Conservation (phyloP, 1,139 yeast genomes). For the Debaryomyces nepalensis region DNA sequence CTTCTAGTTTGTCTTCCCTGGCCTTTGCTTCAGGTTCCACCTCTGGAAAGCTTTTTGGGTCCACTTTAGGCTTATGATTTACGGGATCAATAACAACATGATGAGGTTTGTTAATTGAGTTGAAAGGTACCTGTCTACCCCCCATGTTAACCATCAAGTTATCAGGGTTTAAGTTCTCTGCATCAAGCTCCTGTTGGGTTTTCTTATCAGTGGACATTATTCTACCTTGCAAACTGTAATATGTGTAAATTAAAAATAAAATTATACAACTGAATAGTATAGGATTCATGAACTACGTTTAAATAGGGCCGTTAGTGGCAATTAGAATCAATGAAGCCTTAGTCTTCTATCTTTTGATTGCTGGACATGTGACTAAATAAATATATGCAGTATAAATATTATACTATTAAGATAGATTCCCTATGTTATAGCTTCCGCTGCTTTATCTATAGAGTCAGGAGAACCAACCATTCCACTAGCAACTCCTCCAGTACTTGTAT, state of each 20-base stretch:
- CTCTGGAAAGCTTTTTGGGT: slow-evolving; percentile 29
- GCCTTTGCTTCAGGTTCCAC: slow-evolving; percentile 36
- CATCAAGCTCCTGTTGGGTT: slow-evolving; percentile 24
- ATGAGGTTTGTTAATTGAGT: slow-evolving; percentile 47
- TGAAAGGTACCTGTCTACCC: slow-evolving; percentile 43
- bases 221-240: slow-evolving; percentile 2
- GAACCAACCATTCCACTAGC: slow-evolving; percentile 25
- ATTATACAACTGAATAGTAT: slow-evolving; percentile 8
- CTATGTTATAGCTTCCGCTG: slow-evolving; percentile 6
- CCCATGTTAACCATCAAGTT: slow-evolving; percentile 39
- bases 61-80: slow-evolving; percentile 31
- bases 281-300: slow-evolving; percentile 7
- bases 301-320: slow-evolving; percentile 2
- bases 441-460: slow-evolving; percentile 14
- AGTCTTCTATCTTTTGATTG: slow-evolving; percentile 2
- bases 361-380: slow-evolving; percentile 13
- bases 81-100: slow-evolving; percentile 39
- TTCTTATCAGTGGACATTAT: slow-evolving; percentile 14
- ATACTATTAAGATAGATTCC: not conserved
- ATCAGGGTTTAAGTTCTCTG: slow-evolving; percentile 25
- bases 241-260: slow-evolving; percentile 4
- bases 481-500: slow-evolving; percentile 52
- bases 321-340: not conserved
- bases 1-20: slow-evolving; percentile 27
- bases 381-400: slow-evolving; percentile 2